These are phyloP conservation scores for Pigoraptor vietnamica DNA, from an alignment of 78 protist genomes.

Conservation along the genomic window DNA sequence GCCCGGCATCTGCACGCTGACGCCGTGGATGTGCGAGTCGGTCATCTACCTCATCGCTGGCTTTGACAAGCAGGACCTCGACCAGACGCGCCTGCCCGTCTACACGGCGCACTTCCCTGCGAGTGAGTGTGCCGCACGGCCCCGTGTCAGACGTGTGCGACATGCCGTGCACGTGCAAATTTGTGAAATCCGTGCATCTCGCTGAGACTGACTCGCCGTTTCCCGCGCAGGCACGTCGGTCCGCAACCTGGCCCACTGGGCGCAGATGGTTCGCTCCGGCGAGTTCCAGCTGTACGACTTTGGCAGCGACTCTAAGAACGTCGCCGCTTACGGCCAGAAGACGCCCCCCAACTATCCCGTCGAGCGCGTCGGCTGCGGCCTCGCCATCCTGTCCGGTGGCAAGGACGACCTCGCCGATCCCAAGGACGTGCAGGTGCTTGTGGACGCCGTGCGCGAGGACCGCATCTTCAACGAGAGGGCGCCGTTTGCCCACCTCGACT, in stretches of 20 bases:
- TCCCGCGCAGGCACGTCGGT: not conserved
- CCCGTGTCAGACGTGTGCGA: not conserved
- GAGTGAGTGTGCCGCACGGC: not conserved
- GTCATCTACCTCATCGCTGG: not conserved
- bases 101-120: not conserved
- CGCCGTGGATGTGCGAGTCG: not conserved
- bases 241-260: conserved; percentile 49
- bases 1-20: not conserved
- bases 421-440: conserved; percentile 23
- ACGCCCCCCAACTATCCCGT: conserved; percentile 39
- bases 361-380: conserved; percentile 7
- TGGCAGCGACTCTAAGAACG: conserved; percentile 19
- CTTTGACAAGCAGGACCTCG: not conserved
- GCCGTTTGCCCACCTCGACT: conserved; percentile 43
- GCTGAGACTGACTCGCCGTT: not conserved
- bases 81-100: conserved; percentile 3
- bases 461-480: not conserved
- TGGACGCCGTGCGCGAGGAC: not conserved
- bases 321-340: not conserved
- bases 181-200: too few relatives aligned
- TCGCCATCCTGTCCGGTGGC: conserved; percentile 47
- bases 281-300: conserved; percentile 40
- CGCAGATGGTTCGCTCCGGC: conserved; percentile 35
- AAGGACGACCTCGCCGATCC: conserved; percentile 58
- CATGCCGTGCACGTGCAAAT: too few relatives aligned